Percentiles rank a stretch among this genome's conserved stretches.
These are phyloP conservation scores for Pythium guiyangense DNA, from an alignment of 352 stramenopile genomes.

Conservation along the genomic window DNA sequence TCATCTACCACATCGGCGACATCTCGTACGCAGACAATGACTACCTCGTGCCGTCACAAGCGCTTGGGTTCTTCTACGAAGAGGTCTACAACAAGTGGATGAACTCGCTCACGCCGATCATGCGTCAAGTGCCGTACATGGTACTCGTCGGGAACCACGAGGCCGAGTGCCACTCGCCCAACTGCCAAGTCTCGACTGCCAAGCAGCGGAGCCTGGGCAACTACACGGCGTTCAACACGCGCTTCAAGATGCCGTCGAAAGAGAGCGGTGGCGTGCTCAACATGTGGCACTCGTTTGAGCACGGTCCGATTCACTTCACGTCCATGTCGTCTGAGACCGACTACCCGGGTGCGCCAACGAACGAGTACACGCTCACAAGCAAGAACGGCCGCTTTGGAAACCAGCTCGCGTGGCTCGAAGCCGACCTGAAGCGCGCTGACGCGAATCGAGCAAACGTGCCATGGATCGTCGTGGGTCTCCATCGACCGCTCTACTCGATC, in stretches of 20 bases:
- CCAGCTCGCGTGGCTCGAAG: constrained; percentile 48
- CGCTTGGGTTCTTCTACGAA: constrained; percentile 79
- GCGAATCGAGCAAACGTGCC: constrained; percentile 38
- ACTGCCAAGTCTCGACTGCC: constrained; percentile 38
- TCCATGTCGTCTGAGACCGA: constrained; percentile 82
- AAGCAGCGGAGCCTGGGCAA: constrained; percentile 64
- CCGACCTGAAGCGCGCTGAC: constrained; percentile 37
- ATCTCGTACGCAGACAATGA: constrained; percentile 46
- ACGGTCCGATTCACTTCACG: constrained; percentile 80
- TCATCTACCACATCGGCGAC: constrained; percentile 74
- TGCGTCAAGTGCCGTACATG: constrained; percentile 78
- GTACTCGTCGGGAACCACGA: constrained; percentile 85
- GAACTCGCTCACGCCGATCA: constrained; percentile 48
- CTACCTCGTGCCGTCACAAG: constrained; percentile 19
- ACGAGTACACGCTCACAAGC: constrained; percentile 27
- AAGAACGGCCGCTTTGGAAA: constrained; percentile 43
- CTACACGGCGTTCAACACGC: constrained; percentile 81
- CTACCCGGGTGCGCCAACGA: constrained; percentile 33
- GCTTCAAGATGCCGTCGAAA: constrained; percentile 81
- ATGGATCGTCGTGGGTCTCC: constrained; percentile 52
- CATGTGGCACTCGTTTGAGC: constrained; percentile 90
- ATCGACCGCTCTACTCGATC: constrained; percentile 37
- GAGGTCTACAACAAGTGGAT: constrained; percentile 86
- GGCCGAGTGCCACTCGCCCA: constrained; percentile 76
- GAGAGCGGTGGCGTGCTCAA: constrained; percentile 57